These are phyloP conservation scores for Priceomyces medius DNA, from an alignment of 805 yeast genomes.

Conservation along the genomic window DNA sequence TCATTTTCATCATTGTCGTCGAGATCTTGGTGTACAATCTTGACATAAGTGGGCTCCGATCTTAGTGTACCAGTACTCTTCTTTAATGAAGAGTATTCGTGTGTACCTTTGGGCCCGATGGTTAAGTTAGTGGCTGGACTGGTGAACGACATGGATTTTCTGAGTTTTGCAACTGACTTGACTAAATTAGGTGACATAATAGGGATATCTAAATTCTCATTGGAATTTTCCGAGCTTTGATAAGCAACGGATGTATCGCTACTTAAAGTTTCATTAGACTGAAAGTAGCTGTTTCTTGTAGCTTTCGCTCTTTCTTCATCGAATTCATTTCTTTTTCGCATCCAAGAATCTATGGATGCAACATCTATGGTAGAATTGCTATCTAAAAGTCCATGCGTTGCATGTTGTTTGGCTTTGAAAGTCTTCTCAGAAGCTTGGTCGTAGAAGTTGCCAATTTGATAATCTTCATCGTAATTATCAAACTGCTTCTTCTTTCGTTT, in stretches of 20 bases:
- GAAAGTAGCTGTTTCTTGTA: constrained; percentile 25
- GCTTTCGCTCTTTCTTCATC: constrained; percentile 24
- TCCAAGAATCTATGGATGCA: constrained; percentile 53
- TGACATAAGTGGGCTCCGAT: not conserved
- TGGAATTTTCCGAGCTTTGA: not conserved
- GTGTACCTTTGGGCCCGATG: not conserved
- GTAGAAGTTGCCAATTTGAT: constrained; percentile 31
- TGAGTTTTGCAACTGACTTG: constrained; percentile 18
- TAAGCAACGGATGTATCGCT: constrained; percentile 1
- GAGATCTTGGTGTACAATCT: not conserved
- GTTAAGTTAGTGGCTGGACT: constrained; percentile 24
- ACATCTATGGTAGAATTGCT: constrained; percentile 42
- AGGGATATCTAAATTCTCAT: not conserved
- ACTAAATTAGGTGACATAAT: not conserved
- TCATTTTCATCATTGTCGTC: constrained; percentile 3
- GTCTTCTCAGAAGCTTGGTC: constrained; percentile 15
- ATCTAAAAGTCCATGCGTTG: constrained; percentile 16
- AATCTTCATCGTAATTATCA: constrained; percentile 24
- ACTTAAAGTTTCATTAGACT: constrained; percentile 28
- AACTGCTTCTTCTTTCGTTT: constrained; percentile 16
- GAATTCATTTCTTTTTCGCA: constrained; percentile 47
- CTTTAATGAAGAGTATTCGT: constrained; percentile 2
- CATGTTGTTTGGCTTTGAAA: not conserved
- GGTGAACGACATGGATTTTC: constrained; percentile 23
- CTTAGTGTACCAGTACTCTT: constrained; percentile 9